A percentile compares a stretch with the other conserved stretches of the same genome.
phyloP scores from a whole-genome alignment of 495 filamentous ascomycete genomes.

The Penicillium ochrochloron region DNA sequence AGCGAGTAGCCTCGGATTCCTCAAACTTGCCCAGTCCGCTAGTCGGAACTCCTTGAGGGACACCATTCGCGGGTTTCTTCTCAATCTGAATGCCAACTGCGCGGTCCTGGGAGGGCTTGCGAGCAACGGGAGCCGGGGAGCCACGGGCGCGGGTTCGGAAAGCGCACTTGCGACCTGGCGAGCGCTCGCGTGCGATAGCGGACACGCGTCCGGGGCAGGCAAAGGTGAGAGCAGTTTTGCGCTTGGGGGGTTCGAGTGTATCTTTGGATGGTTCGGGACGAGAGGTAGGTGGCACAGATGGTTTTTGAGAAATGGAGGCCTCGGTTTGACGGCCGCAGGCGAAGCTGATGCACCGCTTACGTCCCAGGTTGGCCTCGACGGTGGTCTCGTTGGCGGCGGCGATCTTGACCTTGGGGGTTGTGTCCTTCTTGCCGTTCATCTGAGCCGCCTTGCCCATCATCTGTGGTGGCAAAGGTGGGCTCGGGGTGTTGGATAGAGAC shows the following conservation, averaged over 20 bases:
- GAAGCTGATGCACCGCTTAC: constrained; percentile 91
- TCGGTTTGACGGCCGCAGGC: constrained; percentile 67
- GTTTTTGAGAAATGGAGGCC: constrained; percentile 26
- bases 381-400: constrained; percentile 43
- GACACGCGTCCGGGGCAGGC: constrained; percentile 59
- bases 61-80: constrained; percentile 13
- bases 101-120: constrained; percentile 45
- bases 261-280: constrained; percentile 23
- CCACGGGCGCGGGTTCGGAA: constrained; percentile 48
- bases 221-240: constrained; percentile 62
- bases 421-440: constrained; percentile 33
- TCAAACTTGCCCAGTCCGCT: constrained; percentile 61
- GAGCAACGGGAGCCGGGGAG: constrained; percentile 54
- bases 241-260: constrained; percentile 46
- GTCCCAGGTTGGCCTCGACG: constrained; percentile 63
- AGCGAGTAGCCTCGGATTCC: constrained; percentile 70
- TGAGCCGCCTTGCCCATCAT: constrained; percentile 32
- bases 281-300: constrained; percentile 19
- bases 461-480: constrained; percentile 69
- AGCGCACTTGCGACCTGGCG: constrained; percentile 33
- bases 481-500: constrained; percentile 83
- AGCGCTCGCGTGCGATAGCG: constrained; percentile 36
- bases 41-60: constrained; percentile 38
- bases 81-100: constrained; percentile 18
- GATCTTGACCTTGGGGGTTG: constrained; percentile 41